A percentile compares a stretch with the other conserved stretches of the same genome.
These are phyloP conservation scores for Yamadazyma taylorii DNA, from an alignment of 1,139 yeast genomes.

Conservation along the genomic window DNA sequence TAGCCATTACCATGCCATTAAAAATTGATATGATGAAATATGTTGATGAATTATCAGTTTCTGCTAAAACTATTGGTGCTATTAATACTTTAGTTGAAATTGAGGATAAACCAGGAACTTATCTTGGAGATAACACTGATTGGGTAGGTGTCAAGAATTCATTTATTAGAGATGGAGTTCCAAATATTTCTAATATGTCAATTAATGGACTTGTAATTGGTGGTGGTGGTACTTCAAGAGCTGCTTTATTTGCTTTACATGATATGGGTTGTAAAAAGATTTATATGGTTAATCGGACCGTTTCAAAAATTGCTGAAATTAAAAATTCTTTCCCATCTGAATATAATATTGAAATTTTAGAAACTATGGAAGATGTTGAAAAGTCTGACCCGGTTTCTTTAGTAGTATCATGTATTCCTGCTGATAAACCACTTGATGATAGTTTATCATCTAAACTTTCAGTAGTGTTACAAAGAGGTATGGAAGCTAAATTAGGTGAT, in stretches of 20 bases:
- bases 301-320: constrained; percentile 60
- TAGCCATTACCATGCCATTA: constrained; percentile 88
- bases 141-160: constrained; percentile 87
- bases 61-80: constrained; percentile 84
- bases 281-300: constrained; percentile 80
- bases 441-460: constrained; percentile 48
- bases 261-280: constrained; percentile 75
- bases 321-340: constrained; percentile 59
- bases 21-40: constrained; percentile 75
- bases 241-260: constrained; percentile 87
- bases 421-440: constrained; percentile 70
- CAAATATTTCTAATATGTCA: constrained; percentile 33
- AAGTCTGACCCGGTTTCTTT: constrained; percentile 51
- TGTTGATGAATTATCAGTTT: constrained; percentile 61
- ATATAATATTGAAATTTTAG: constrained; percentile 61
- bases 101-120: constrained; percentile 46
- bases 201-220: constrained; percentile 78
- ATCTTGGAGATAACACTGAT: constrained; percentile 90
- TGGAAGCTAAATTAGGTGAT: constrained; percentile 23
- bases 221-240: constrained; percentile 97
- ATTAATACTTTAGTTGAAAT: constrained; percentile 79
- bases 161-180: constrained; percentile 60
- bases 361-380: constrained; percentile 45
- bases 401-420: constrained; percentile 87
- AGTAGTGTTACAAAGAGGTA: constrained; percentile 44